Evolutionary conservation across 805 yeast species (phyloP), one percentile per base, ranked within the genome.

Genomic region (Hanseniaspora jakobsenii): DNA sequence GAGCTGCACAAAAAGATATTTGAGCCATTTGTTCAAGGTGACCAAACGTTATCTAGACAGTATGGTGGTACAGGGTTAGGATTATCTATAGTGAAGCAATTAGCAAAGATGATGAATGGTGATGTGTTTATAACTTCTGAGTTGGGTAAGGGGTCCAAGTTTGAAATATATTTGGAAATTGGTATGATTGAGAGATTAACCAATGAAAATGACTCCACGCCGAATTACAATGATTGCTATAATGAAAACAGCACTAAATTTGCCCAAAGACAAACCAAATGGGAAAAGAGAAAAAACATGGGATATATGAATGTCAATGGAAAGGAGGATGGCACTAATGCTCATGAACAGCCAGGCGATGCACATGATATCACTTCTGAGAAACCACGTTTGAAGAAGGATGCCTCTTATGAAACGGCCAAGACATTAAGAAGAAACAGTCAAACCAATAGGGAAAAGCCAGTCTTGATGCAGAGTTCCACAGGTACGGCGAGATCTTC

Each of bases 51-150:
- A 22, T 82, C 94, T 4, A 71, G 94, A 56, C 83, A 87, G 47
- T 79, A 81, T 56, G 96, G 97, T 48, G 98, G 98, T 52, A 91
- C 96, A 0, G 98, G 97, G 2, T 67, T 89, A 38, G 98, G 98
- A 1, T 70, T 89, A 35, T 72, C 79, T 1, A 89, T 89, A 55
- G 91, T 96, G 62, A 70, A 84, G 48, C 96, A 89, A 61, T 71
- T 91, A 48, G 95, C 95, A 0, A 73, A 71, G 28, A 75, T 87
- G 76, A 89, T 89, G 97, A 72, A 77, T 47, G 95, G 98, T 47
- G 76, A 85, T 0, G 72, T 91, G 62, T 72, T 76, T 2, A 61
- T 91, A 40, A 71, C 79, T 47, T 81, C 94, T 0, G 67, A 71
- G 22, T 71, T 82, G 17, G 95, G 94, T 0, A 69, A 73, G 19